Evolutionary conservation across 495 filamentous ascomycete species (phyloP), one percentile per base, ranked within the genome.

Genomic region (Penicillium turbatum): DNA sequence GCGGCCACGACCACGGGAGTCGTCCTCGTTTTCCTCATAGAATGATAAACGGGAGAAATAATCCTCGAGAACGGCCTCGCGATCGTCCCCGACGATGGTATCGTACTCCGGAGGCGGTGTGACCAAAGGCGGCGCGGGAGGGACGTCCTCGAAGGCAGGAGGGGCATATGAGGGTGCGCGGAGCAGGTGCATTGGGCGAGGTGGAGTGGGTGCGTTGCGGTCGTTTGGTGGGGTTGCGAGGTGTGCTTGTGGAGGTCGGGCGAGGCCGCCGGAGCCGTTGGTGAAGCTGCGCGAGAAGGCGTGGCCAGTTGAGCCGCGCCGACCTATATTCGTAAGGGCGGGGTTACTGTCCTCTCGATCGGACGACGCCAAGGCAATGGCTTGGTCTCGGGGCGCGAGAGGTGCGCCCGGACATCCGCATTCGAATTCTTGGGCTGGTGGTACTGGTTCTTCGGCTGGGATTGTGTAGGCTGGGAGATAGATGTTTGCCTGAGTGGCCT

Each of bases 101-200:
- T 92, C 89, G 57, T 98, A 98, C 47, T 86, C 84, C 0, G 93
- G 93, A 2, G 93, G 93, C 1, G 92, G 92, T 0, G 91, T 95
- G 49, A 89, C 69, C 31, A 93, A 65, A 2, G 86, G 86, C 40
- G 88, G 95, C 2, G 92, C 91, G n/a, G 92, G 87, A 13, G 85
- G 79, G 8, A 95, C 86, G 15, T 87, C 88, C 51, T 96, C 88
- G 59, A 97, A 98, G 0, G 92, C 79, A 0, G 93, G 93, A 1
- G 93, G 93, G 44, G 92, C 90, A 66, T 87, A 95, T 0, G 89
- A 93, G 0, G 95, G 95, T 4, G 79, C 76, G n/a, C 93, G 85
- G 16, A 97, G 66, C 5, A 97, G 78, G 69, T 98, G 93, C 57
- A 97, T 96, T 0, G 92, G 93, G 17, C 92, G 72, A 38, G 64